Evolutionary conservation across 139 green algal species (phyloP), one percentile per base, ranked within the genome.

Genomic region (Picochlorum sp.): DNA sequence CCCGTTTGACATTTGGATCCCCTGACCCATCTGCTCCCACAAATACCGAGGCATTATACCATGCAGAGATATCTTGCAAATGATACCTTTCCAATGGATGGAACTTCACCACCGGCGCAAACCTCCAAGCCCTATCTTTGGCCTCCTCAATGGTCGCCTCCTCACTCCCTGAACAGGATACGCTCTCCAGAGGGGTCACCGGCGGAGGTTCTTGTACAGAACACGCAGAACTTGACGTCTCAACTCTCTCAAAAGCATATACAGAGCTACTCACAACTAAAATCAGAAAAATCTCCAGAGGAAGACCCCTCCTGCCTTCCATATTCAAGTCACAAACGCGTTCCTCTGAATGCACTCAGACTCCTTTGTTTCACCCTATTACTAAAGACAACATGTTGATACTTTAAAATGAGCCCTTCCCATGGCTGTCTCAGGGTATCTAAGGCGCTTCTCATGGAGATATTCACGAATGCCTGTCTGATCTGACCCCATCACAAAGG

Each of bases 171-270:
- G 47, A 20, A 20, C 47, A 54, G 16, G 16, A 9, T 20, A 54
- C n/a, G 6, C 47, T 21, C 16, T 54, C 47, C 18, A 54, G 16
- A 21, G 47, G 47, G 6, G 0, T 21, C 5, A 21, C 15, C n/a
- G 47, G 47, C 15, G 47, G 47, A 26, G 47, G 18, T 54, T 54
- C 18, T 54, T 54, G 47, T 21, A 54, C 47, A 20, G 47, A 54
- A 4, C 47, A 54, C n/a, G 47, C 16, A 21, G 15, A 21, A 20
- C 47, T 21, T 20, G 47, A 54, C 16, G 47, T 54, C 47, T 54
- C 47, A 26, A 54, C 47, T 7, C n/a, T 54, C n/a, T 54, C 47
- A 54, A 54, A 54, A 54, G 47, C 47, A 54, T 26, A 21, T 54
- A 23, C 47, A 23, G 18, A 0, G 1, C 15, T 9, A 54, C 47